Evolutionary conservation across 805 yeast species (phyloP), one percentile per base, ranked within the genome.

Genomic region (Komagataella kurtzmanii): DNA sequence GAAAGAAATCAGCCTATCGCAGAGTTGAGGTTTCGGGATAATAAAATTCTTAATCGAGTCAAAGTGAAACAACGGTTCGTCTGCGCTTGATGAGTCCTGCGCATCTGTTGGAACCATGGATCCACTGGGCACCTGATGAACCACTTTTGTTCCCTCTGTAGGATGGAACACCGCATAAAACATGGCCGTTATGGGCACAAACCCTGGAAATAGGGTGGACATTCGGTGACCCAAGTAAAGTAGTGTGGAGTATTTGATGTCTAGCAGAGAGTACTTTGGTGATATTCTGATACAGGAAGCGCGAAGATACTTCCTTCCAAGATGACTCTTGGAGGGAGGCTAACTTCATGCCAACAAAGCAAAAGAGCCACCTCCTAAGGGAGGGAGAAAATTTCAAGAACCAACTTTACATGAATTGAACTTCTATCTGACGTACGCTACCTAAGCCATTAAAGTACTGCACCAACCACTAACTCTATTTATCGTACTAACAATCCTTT

Each of bases 111-210:
- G 73, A 6, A 72, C 73, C 23, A 82, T 77, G 3, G 85, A 72
- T 5, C 88, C 87, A 45, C 81, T 79, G 1, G 99, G 99, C 0
- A 88, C 95, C 63, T 93, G 97, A 59, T 85, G 86, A 4, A 86
- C 76, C 5, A 91, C 90, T 66, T 89, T 88, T 0, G 98, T 84
- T 1, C 99, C 99, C 60, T 89, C 96, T 0, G 93, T 86, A 0
- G 97, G 97, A 60, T 93, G 97, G 66, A 93, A 93, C 0, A 87
- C 88, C 0, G 97, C 81, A 65, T 88, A 93, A 64, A 93, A 90
- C 47, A 89, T 72, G 1, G 97, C 93, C 53, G 79, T 74, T 17
- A 93, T 88, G n/a, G 95, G 96, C 6, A 83, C 85, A 61, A 90
- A 89, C 18, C 96, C 96, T 10, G 40, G 8, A 14, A 30, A 30